A percentile compares a stretch with the other conserved stretches of the same genome.
Conservation (phyloP, 352 stramenopile species). For the Globisporangium rhizosaccharum region DNA sequence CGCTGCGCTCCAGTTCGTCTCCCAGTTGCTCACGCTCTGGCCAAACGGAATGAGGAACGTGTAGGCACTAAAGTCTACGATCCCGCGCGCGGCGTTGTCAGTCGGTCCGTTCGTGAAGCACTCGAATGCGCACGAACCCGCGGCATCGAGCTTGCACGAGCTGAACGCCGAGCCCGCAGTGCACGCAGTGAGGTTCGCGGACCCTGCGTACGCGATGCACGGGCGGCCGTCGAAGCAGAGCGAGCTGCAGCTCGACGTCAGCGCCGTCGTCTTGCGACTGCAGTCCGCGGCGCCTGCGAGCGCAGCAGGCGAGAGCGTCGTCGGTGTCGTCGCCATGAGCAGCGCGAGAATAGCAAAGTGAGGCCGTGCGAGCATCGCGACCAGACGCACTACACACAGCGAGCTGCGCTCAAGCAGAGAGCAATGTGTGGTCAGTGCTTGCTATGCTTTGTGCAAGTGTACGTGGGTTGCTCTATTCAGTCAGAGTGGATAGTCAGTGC, state of each 20-base stretch:
- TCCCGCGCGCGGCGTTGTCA: conserved; percentile 39
- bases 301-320: neutral
- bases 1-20: conserved; percentile 30
- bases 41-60: conserved; percentile 62
- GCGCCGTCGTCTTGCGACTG: conserved; percentile 30
- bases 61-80: conserved; percentile 42
- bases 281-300: conserved; percentile 20
- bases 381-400: too few species aligned
- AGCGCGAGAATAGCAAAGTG: neutral
- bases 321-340: neutral
- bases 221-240: conserved; percentile 46
- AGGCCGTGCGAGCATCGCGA: neutral
- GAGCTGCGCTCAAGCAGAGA: too few species aligned
- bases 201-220: conserved; percentile 40
- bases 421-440: too few species aligned
- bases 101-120: conserved; percentile 38
- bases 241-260: conserved; percentile 46
- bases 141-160: conserved; percentile 18
- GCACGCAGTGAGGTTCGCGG: conserved; percentile 6
- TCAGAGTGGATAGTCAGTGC: too few species aligned
- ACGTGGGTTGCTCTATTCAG: too few species aligned
- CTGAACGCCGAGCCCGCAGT: conserved; percentile 16
- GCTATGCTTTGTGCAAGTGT: too few species aligned
- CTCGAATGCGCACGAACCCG: conserved; percentile 34
- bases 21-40: conserved; percentile 30